Evolutionary conservation across 345 rosid species (phyloP).

Genomic region (Camelina sativa): DNA sequence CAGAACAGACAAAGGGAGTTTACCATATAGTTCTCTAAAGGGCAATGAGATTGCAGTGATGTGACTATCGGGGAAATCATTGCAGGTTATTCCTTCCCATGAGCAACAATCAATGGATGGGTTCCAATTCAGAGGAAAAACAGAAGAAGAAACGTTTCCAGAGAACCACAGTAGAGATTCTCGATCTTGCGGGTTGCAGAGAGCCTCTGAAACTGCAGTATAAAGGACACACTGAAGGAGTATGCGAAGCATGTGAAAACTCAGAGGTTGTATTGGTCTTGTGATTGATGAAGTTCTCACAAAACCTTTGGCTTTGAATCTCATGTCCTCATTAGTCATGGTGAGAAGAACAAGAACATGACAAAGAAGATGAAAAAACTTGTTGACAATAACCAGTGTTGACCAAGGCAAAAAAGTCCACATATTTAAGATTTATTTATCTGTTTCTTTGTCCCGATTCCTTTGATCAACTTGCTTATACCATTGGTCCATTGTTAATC

Average conservation of each 20-base stretch:
- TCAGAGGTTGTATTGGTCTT: background rate
- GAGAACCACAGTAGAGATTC: slow-evolving; percentile 54
- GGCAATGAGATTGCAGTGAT: slow-evolving; percentile 57
- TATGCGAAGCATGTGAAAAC: slow-evolving; percentile 1
- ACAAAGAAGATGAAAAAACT: background rate
- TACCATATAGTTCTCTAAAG: slow-evolving; percentile 52
- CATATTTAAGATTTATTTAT: too few relatives aligned
- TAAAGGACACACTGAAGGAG: slow-evolving; percentile 27
- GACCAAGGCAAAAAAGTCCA: background rate
- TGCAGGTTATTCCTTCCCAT: slow-evolving; percentile 76
- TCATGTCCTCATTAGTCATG: background rate
- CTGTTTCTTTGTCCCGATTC: too few relatives aligned
- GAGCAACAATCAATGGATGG: slow-evolving; percentile 55
- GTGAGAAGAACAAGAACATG: slow-evolving; percentile 3
- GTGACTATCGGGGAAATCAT: slow-evolving; percentile 36
- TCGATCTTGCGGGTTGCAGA: slow-evolving; percentile 55
- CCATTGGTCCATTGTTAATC: too few relatives aligned
- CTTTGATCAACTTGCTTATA: too few relatives aligned
- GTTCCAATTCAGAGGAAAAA: slow-evolving; percentile 52
- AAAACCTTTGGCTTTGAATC: slow-evolving; percentile 2
- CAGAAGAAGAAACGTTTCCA: slow-evolving; percentile 35
- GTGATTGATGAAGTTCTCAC: background rate
- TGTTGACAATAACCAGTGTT: background rate
- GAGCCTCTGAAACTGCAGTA: slow-evolving; percentile 28
- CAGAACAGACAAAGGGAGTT: slow-evolving; percentile 45